Base-by-base conservation (phyloP, 176 grass and related monocot species). In the Tillandsia fasciculata region DNA sequence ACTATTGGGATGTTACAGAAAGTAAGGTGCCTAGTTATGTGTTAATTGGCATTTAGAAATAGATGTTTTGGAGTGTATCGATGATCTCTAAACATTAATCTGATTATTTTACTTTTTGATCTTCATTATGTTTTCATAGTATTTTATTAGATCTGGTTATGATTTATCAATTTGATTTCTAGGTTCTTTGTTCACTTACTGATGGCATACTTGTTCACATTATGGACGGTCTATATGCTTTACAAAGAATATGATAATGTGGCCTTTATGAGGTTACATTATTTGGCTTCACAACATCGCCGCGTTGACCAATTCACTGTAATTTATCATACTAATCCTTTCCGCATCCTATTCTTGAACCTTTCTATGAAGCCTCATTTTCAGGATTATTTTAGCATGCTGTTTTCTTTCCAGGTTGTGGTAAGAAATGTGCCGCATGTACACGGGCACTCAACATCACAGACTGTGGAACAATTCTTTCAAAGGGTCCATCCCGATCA, bases 181-280 rank as follows among this genome's bases (percentile, higher is more conserved):
- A 97, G 93, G 76, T 97, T 97, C 81, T 97, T 89, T 73, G 76
- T 97, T 77, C 93, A 97, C 83, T 74, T 97, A 18, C 49, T 87
- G 64, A 92, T 97, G 93, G 77, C 66, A 64, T 97, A 97, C 63
- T 65, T 97, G 65, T 97, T 97, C 77, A 92, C 93, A 56, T 77
- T 92, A 51, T 97, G 93, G 93, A 85, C 82, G 0, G 87, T 81
- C 48, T 92, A 87, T 69, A 82, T 92, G 77, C 72, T 97, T 9
- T 97, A 87, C 79, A 92, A 97, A 76, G 94, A 97, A 80, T 97
- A 97, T 54, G 74, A 33, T 67, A 90, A 90, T 29, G 94, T 97
- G 64, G 84, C 86, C 14, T 92, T 87, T 73, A 97, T 97, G 89
- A 97, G 94, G 79, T 77, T 97, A 52, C 94, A 97, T 85, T 97